Base-by-base conservation (phyloP, 768 basidiomycete genomes). In the Phylloporus sp. region DNA sequence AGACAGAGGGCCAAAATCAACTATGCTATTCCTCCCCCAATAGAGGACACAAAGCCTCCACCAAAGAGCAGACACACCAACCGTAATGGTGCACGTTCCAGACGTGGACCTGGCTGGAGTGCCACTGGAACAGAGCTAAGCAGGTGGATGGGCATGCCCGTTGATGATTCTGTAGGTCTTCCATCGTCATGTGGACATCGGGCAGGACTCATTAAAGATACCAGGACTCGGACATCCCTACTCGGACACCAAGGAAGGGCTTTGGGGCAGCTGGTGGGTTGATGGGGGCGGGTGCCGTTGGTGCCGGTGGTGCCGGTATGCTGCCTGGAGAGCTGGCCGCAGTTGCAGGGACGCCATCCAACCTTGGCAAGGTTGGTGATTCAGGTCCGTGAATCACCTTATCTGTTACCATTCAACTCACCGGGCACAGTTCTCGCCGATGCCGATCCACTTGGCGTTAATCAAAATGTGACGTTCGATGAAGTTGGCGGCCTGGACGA, bases 401-500 rank as follows among this genome's bases (percentile, higher is more conserved):
- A 24, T 55, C 50, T 36, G 32, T 55, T 31, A 50, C 51, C 35
- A 17, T 61, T 46, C 48, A 1, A 26, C 47, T 56, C 20, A 49
- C 14, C 31, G 34, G 34, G 13, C 26, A 44, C 37, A 90, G 93
- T 81, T 32, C 78, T 94, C 14, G 93, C 95, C 8, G 96, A 99
- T 62, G 87, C 90, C 3, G 96, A 99, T 68, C 96, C 96, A 4
- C 75, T 99, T 14, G 93, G 93, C 13, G 89, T 95, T 8, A 93
- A 94, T 57, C 79, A 83, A 55, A 90, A 89, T 53, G 87, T 98
- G 8, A 94, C 93, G 0, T 98, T 99, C 61, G 91, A 96, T 58
- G 90, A 92, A 69, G 90, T 98, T 22, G 96, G 96, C 20, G 96
- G 96, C 4, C 70, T 99, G 32, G 94, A 97, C 57, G 88, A 91